Conservation (phyloP, 129 eudicot genomes). For the Helianthus tuberosus region DNA sequence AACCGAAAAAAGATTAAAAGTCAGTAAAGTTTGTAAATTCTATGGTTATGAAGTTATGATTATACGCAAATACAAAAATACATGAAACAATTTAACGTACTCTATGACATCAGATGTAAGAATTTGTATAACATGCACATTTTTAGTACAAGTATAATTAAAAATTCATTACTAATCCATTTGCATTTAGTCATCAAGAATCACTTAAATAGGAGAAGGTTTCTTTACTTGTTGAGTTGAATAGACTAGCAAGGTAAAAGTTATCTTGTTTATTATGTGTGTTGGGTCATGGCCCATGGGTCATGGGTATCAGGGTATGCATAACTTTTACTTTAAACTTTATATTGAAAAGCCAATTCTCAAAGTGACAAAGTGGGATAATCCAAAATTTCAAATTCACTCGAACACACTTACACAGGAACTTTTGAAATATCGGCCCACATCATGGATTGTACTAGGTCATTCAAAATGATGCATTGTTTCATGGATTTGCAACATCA, state of each 20-base stretch:
- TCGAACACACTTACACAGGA: not conserved
- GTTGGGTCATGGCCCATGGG: not conserved
- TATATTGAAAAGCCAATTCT: constrained; percentile 23
- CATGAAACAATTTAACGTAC: no score
- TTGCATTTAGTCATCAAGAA: not conserved
- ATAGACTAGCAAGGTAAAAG: constrained; percentile 26
- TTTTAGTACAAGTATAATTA: no score
- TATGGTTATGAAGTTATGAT: no score
- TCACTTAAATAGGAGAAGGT: not conserved
- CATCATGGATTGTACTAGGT: not conserved
- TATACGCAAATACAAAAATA: no score
- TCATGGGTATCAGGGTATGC: not conserved
- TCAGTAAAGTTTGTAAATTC: no score
- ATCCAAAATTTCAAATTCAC: no score
- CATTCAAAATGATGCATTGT: no score
- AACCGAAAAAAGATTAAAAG: no score
- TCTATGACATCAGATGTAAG: no score
- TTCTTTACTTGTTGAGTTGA: not conserved
- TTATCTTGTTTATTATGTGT: constrained; percentile 15
- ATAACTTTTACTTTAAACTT: constrained; percentile 23
- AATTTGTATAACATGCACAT: no score
- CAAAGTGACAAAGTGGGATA: not conserved
- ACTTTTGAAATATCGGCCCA: constrained; percentile 21
- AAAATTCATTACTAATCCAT: not conserved
- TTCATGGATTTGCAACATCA: no score